These are phyloP conservation scores for Boletus sp. DNA, from an alignment of 768 basidiomycete species.

Conservation along the genomic window DNA sequence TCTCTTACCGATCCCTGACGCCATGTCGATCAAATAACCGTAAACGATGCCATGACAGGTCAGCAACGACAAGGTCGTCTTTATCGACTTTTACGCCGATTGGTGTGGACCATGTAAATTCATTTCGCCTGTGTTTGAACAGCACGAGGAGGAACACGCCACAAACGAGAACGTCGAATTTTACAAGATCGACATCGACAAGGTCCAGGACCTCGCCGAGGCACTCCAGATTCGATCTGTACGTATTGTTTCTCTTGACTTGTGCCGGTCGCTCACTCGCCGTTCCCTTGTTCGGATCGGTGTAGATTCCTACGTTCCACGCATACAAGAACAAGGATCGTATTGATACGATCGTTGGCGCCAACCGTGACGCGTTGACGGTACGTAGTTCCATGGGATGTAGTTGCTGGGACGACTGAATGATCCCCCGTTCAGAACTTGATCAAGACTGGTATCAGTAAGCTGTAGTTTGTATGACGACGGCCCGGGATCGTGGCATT, in stretches of 20 bases:
- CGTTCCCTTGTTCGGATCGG: too few species aligned
- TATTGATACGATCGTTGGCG: neutral
- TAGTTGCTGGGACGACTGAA: too few species aligned
- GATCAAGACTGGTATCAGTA: too few species aligned
- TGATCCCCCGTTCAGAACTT: too few species aligned
- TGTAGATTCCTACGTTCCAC: constrained; percentile 15
- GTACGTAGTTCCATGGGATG: neutral
- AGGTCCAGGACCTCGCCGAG: constrained; percentile 42
- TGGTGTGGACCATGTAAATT: constrained; percentile 21
- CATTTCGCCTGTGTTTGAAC: constrained; percentile 18
- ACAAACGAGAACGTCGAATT: constrained; percentile 42
- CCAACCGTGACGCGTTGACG: neutral
- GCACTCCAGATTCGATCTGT: constrained; percentile 58
- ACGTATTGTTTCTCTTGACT: constrained; percentile 18
- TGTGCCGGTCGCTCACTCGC: too few species aligned
- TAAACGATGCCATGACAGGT: neutral
- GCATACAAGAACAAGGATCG: neutral
- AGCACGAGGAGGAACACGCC: neutral
- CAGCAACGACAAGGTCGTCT: neutral
- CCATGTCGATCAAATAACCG: too few species aligned
- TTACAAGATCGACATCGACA: constrained; percentile 75
- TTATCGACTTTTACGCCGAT: constrained; percentile 22
- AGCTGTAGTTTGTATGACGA: too few species aligned
- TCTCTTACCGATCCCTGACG: neutral
- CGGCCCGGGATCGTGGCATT: too few species aligned